Conservation (phyloP, 1,284 basidiomycete species). For the Hymenochaete sp. region DNA sequence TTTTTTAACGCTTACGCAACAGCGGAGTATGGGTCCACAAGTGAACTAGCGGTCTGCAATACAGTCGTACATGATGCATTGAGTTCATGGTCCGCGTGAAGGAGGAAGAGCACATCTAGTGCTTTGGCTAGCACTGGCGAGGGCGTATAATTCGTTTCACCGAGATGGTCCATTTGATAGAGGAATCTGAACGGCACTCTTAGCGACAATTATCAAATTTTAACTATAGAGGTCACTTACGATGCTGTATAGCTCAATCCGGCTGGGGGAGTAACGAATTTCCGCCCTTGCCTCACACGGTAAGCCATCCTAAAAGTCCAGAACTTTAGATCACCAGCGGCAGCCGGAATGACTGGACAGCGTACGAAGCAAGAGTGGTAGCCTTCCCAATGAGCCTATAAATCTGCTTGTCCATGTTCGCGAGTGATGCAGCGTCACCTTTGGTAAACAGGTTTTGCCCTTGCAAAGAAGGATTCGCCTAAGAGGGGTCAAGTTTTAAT, state of each 20-base stretch:
- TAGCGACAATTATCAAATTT: neutral
- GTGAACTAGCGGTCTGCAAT: slow-evolving; percentile 76
- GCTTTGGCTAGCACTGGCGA: slow-evolving; percentile 80
- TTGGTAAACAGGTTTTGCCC: slow-evolving; percentile 76
- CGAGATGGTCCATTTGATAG: slow-evolving; percentile 80
- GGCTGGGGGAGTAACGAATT: slow-evolving; percentile 78
- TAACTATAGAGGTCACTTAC: slow-evolving; percentile 28
- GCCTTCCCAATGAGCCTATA: slow-evolving; percentile 81
- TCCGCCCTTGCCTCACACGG: slow-evolving; percentile 77
- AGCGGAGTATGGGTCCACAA: slow-evolving; percentile 82
- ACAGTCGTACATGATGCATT: slow-evolving; percentile 81
- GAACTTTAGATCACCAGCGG: slow-evolving; percentile 6
- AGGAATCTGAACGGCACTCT: slow-evolving; percentile 49
- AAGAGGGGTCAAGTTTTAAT: neutral
- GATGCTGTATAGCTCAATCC: slow-evolving; percentile 78
- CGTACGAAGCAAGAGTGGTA: slow-evolving; percentile 76
- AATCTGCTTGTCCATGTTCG: slow-evolving; percentile 83
- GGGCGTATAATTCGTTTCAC: slow-evolving; percentile 64
- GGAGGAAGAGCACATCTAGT: slow-evolving; percentile 74
- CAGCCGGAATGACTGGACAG: slow-evolving; percentile 16
- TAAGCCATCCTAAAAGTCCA: slow-evolving; percentile 64
- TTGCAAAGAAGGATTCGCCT: slow-evolving; percentile 25
- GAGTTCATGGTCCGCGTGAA: slow-evolving; percentile 84
- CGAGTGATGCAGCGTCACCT: slow-evolving; percentile 55
- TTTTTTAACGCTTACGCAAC: slow-evolving; percentile 47